Conservation (phyloP, 306 rosid species). For the Sicyos baderoa region DNA sequence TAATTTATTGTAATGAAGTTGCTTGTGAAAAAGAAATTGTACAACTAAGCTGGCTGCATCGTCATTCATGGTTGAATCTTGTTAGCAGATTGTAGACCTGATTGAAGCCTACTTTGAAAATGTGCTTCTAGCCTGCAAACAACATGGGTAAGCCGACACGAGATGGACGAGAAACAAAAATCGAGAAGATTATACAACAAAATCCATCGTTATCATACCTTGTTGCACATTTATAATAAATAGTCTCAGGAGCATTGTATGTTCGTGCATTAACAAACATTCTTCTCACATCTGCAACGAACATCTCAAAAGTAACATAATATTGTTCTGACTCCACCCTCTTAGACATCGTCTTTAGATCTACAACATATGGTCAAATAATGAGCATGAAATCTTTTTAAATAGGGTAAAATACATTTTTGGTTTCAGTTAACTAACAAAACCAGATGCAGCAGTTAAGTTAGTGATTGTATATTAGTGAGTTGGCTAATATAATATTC, state of each 20-base stretch:
- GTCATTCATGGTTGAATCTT: conserved; percentile 44
- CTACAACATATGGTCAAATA: conserved; percentile 30
- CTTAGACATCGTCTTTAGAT: conserved; percentile 82
- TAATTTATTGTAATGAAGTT: background rate
- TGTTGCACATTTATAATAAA: conserved; percentile 75
- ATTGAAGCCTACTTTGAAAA: conserved; percentile 68
- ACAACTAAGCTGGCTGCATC: conserved; percentile 10
- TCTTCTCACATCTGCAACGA: conserved; percentile 78
- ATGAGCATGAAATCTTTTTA: background rate
- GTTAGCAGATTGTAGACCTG: conserved; percentile 54
- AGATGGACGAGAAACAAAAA: background rate
- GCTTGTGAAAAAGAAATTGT: background rate
- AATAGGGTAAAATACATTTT: background rate
- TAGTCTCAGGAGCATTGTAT: conserved; percentile 87
- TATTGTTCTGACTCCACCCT: conserved; percentile 96
- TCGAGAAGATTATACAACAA: background rate
- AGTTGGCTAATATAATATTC: too few relatives aligned
- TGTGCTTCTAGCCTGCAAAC: conserved; percentile 58
- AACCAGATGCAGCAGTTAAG: too few relatives aligned
- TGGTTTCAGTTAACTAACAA: too few relatives aligned
- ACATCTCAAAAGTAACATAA: conserved; percentile 92
- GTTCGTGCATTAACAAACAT: conserved; percentile 87
- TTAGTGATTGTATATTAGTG: too few relatives aligned
- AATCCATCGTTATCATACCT: conserved; percentile 33
- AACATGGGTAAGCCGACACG: background rate